phyloP scores from a whole-genome alignment of 805 yeast genomes.

The Wickerhamiella domercqiae region DNA sequence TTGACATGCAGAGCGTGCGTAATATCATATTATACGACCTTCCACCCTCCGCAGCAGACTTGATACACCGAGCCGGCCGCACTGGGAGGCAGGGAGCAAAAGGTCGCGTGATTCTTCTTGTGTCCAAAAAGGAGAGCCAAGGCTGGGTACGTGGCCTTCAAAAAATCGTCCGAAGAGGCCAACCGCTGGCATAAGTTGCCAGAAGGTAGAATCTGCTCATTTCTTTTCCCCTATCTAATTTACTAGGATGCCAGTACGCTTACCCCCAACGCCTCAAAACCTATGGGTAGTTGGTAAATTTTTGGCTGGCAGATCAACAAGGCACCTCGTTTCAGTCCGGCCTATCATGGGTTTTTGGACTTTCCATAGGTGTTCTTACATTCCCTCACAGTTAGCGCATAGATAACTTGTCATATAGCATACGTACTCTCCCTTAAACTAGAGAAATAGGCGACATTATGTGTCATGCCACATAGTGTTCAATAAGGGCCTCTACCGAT shows the following conservation, averaged over 20 bases:
- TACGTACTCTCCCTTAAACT: too few relatives aligned
- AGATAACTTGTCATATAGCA: too few relatives aligned
- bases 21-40: slow-evolving; percentile 75
- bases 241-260: background rate
- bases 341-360: slow-evolving; percentile 1
- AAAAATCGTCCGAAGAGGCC: slow-evolving; percentile 38
- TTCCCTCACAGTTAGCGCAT: too few relatives aligned
- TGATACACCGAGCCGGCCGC: slow-evolving; percentile 84
- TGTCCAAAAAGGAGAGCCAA: slow-evolving; percentile 48
- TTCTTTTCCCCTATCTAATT: background rate
- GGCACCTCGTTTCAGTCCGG: slow-evolving; percentile 10
- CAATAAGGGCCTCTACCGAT: too few relatives aligned
- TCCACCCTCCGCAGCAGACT: slow-evolving; percentile 71
- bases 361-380: too few relatives aligned
- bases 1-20: slow-evolving; percentile 68
- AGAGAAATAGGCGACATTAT: too few relatives aligned
- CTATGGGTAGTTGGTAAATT: slow-evolving; percentile 10
- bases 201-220: background rate
- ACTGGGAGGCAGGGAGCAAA: slow-evolving; percentile 84
- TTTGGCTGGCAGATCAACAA: slow-evolving; percentile 9
- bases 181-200: slow-evolving; percentile 16
- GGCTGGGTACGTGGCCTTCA: slow-evolving; percentile 76
- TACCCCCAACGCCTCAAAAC: slow-evolving; percentile 2
- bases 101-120: slow-evolving; percentile 75
- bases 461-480: too few relatives aligned